Conservation (phyloP, 805 yeast genomes). For the Isabelozyma gotoi region DNA sequence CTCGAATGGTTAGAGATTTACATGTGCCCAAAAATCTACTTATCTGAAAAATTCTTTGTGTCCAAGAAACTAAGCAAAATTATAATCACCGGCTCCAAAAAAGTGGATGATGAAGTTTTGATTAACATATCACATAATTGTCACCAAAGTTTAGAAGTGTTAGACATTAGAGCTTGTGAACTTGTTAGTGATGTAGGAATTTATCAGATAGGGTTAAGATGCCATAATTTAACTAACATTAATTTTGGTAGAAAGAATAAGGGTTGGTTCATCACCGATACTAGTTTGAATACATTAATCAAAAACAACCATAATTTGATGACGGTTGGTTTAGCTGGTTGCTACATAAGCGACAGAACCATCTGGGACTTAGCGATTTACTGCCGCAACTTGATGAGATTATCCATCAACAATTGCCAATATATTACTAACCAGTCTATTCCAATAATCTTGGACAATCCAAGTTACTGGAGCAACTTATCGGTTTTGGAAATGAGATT, state of each 20-base stretch:
- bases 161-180: conserved; percentile 86
- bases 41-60: conserved; percentile 37
- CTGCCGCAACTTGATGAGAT: conserved; percentile 50
- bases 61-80: conserved; percentile 35
- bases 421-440: conserved; percentile 56
- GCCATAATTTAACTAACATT: conserved; percentile 55
- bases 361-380: conserved; percentile 75
- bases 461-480: conserved; percentile 54
- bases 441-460: conserved; percentile 43
- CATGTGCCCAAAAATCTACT: conserved; percentile 73
- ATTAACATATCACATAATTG: conserved; percentile 51
- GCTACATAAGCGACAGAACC: conserved; percentile 71
- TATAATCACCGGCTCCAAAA: conserved; percentile 69
- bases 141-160: conserved; percentile 51
- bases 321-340: conserved; percentile 89
- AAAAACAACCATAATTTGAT: conserved; percentile 51
- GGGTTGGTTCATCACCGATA: conserved; percentile 69
- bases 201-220: conserved; percentile 60
- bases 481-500: conserved; percentile 78
- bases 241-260: conserved; percentile 79
- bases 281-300: conserved; percentile 58
- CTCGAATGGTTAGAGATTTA: conserved; percentile 75
- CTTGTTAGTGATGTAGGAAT: conserved; percentile 73
- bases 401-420: conserved; percentile 75
- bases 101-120: conserved; percentile 60